Base-by-base conservation (phyloP, 139 green algal genomes). In the Chlamydomonas incerta region DNA sequence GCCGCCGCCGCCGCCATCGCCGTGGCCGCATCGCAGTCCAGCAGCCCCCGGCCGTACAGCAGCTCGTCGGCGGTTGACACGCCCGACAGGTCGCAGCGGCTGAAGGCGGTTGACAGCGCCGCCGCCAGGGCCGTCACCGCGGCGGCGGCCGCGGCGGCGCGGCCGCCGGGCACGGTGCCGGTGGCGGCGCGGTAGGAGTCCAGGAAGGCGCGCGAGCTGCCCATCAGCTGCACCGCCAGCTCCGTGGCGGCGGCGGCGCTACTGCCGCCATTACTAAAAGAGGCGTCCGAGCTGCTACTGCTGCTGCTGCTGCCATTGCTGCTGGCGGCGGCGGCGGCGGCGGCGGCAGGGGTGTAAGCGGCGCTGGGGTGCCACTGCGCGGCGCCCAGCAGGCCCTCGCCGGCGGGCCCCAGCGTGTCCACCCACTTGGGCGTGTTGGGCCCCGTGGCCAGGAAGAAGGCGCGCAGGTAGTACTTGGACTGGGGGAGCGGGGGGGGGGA, bases 341-440 rank as follows among this genome's bases (percentile, higher is more conserved):
- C 47, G 35, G 33, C 21, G 14, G 33, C 23, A 8, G 72, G 72
- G 10, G 34, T n/a, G 74, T 82, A 82, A 0, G 35, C 24, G 34
- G 71, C 24, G 34, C 15, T 41, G 24, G 57, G 34, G 74, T 82
- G 74, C 74, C 74, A 82, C 57, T 58, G 74, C 58, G 31, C 57
- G 1, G 58, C 74, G 34, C 57, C 35, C 58, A 82, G 57, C 57
- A 57, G 34, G 1, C 74, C 74, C 35, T 82, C 74, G 58, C 34
- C 57, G 10, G 58, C 58, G 0, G 1, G 1, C 24, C 74, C 74
- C 34, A 72, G 74, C 34, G 35, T 41, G 15, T 6, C 24, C 0
- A 58, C 34, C 57, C 57, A 82, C 10, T 13, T 6, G 33, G 74
- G n/a, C 8, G 28, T 15, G n/a, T 14, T 11, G 26, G 74, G 74